Evolutionary conservation across 257 asterid species (phyloP).

Genomic region (Ajuga chamaepitys): DNA sequence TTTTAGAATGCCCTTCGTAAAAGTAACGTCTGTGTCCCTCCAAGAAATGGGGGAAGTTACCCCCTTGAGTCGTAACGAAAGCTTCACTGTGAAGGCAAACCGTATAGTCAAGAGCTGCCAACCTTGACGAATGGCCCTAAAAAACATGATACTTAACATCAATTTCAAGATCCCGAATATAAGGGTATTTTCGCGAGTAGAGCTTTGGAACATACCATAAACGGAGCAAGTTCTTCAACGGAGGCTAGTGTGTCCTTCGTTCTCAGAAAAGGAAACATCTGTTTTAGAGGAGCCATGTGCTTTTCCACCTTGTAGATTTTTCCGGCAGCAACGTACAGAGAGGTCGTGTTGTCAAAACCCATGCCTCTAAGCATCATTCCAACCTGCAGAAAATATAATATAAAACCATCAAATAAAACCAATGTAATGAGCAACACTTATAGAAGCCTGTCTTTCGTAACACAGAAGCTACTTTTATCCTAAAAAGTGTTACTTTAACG

Average conservation of each 20-base stretch:
- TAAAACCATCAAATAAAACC: not conserved
- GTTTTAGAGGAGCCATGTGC: constrained; percentile 91
- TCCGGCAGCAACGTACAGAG: constrained; percentile 90
- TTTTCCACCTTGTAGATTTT: constrained; percentile 80
- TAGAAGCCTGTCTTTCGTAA: too few species aligned
- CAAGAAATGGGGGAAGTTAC: constrained; percentile 97
- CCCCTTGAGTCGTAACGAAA: constrained; percentile 93
- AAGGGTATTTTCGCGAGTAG: not conserved
- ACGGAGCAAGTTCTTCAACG: constrained; percentile 73
- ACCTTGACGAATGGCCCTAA: constrained; percentile 91
- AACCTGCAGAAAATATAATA: constrained; percentile 42
- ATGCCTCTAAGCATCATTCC: constrained; percentile 98
- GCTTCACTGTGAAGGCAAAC: constrained; percentile 97
- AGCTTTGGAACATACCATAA: constrained; percentile 40
- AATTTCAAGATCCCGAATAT: not conserved
- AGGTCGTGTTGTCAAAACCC: constrained; percentile 90
- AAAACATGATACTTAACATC: constrained; percentile 2
- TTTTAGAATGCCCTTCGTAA: constrained; percentile 77
- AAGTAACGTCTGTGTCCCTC: constrained; percentile 92
- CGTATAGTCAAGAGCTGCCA: constrained; percentile 97
- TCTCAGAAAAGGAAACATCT: constrained; percentile 82
- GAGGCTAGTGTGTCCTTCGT: constrained; percentile 79
- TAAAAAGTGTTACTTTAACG: too few species aligned
- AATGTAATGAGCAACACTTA: too few species aligned
- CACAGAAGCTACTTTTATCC: too few species aligned